Conservation (phyloP, 495 filamentous ascomycete species). For the Hyaloscypha bicolor region DNA sequence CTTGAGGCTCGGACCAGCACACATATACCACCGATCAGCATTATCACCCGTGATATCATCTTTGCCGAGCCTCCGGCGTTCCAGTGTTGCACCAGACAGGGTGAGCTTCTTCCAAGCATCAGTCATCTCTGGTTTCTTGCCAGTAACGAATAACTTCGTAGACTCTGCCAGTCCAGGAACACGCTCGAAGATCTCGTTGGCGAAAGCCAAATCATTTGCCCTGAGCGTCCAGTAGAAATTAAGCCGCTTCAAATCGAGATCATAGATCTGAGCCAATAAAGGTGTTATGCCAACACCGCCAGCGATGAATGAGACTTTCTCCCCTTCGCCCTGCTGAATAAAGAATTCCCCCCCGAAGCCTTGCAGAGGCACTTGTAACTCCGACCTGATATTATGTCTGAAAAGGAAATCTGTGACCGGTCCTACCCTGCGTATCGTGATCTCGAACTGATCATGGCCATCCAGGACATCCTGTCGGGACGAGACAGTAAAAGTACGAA, state of each 20-base stretch:
- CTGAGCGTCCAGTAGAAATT: constrained; percentile 68
- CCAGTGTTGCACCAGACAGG: constrained; percentile 36
- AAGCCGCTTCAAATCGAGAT: constrained; percentile 42
- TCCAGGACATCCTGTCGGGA: constrained; percentile 48
- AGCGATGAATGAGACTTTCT: constrained; percentile 57
- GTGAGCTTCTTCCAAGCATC: constrained; percentile 39
- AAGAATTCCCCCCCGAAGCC: constrained; percentile 74
- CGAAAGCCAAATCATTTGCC: constrained; percentile 61
- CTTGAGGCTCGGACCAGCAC: constrained; percentile 59
- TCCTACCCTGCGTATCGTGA: constrained; percentile 69
- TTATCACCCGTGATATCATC: constrained; percentile 50
- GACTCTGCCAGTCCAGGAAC: constrained; percentile 52
- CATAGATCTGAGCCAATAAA: constrained; percentile 62
- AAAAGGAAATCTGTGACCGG: constrained; percentile 67
- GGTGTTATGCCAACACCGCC: constrained; percentile 84
- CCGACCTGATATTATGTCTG: constrained; percentile 49
- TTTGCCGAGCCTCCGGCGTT: constrained; percentile 53
- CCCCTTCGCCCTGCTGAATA: constrained; percentile 44
- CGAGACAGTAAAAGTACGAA: constrained; percentile 79
- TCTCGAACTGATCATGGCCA: constrained; percentile 61
- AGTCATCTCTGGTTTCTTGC: constrained; percentile 35
- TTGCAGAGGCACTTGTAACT: constrained; percentile 64
- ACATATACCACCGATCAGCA: constrained; percentile 66
- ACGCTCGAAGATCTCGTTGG: constrained; percentile 57
- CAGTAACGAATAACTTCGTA: constrained; percentile 64